Evolutionary conservation across 1,284 basidiomycete genomes (phyloP).

Genomic region (Marasmius oreades): DNA sequence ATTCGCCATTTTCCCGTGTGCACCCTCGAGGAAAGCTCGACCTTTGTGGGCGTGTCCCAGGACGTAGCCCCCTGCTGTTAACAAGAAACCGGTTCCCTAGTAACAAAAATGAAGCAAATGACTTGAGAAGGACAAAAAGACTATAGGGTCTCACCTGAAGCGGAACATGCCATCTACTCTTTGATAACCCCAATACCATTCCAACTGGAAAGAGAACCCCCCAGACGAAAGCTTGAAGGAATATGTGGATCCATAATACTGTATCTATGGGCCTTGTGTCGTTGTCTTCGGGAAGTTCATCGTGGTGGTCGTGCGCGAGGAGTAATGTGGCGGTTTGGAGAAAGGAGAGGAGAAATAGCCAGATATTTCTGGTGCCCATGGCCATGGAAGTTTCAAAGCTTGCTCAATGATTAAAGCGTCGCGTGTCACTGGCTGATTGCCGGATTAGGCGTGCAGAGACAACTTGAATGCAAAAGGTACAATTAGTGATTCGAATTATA

Average conservation of each 20-base stretch:
- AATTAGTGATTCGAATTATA: neutral
- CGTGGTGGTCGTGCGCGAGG: constrained; percentile 59
- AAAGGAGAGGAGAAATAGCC: neutral
- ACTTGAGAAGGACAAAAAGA: constrained; percentile 3
- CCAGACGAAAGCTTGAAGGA: constrained; percentile 75
- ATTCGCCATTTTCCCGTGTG: constrained; percentile 70
- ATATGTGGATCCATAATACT: constrained; percentile 79
- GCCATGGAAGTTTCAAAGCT: neutral
- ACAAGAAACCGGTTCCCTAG: constrained; percentile 62
- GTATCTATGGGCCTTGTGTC: constrained; percentile 67
- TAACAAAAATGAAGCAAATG: constrained; percentile 14
- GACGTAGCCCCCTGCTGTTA: constrained; percentile 70
- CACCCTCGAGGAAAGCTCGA: constrained; percentile 65
- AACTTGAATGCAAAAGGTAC: too few species aligned
- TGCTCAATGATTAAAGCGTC: too few species aligned
- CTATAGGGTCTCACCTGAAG: constrained; percentile 53
- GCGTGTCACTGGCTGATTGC: too few species aligned
- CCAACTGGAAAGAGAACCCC: constrained; percentile 81
- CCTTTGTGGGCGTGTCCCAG: constrained; percentile 83
- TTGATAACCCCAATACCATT: constrained; percentile 81
- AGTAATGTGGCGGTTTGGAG: neutral
- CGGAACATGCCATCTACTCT: constrained; percentile 84
- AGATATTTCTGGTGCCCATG: neutral
- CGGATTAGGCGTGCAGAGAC: too few species aligned
- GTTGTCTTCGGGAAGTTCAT: constrained; percentile 61